These are phyloP conservation scores for Zoysia japonica DNA, from an alignment of 176 grass and related monocot genomes.

Conservation along the genomic window DNA sequence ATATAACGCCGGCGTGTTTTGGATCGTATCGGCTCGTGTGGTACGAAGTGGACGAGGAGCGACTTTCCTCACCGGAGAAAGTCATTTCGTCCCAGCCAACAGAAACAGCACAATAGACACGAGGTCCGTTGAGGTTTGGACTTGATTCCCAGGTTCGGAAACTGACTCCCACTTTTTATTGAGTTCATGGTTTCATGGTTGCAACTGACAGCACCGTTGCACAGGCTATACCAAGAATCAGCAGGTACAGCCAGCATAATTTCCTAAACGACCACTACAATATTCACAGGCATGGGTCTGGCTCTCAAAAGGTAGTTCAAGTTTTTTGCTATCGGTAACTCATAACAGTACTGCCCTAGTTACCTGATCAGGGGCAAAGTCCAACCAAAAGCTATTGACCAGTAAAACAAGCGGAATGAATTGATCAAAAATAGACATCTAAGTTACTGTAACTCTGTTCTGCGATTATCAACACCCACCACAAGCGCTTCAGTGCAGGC, in stretches of 20 bases:
- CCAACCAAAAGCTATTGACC: background rate
- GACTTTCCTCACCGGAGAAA: background rate
- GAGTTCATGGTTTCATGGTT: too few relatives aligned
- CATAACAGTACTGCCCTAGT: background rate
- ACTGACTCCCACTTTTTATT: too few relatives aligned
- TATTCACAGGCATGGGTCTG: background rate
- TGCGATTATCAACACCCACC: background rate
- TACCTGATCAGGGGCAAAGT: background rate
- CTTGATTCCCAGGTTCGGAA: too few relatives aligned
- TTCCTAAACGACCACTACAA: background rate
- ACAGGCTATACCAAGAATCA: too few relatives aligned
- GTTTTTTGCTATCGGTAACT: background rate
- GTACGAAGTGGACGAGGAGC: slow-evolving; percentile 10
- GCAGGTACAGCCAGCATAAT: background rate
- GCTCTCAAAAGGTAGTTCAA: background rate
- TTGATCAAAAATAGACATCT: background rate
- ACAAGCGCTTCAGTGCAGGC: background rate
- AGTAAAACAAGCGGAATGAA: background rate
- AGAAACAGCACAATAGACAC: too few relatives aligned
- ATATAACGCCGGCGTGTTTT: background rate
- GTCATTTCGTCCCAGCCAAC: too few relatives aligned
- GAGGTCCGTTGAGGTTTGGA: too few relatives aligned
- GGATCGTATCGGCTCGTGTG: background rate
- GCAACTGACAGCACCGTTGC: too few relatives aligned
- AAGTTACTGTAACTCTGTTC: background rate